phyloP scores from a whole-genome alignment of 140 eudicot species.

The Senecio squalidus region DNA sequence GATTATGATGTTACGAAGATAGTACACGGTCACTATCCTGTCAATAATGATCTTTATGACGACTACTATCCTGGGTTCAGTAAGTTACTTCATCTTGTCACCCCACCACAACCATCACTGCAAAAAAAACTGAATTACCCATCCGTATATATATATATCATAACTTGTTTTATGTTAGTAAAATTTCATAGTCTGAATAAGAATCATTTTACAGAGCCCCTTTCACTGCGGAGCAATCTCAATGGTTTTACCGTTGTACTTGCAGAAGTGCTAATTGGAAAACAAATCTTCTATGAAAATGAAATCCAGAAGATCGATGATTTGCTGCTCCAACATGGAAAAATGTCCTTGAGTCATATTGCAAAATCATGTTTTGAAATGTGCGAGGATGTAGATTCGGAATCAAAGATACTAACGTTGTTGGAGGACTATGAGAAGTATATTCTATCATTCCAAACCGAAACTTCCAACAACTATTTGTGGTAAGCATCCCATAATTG shows the following conservation, averaged over 20 bases:
- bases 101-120: neutral
- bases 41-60: neutral
- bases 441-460: too few relatives aligned
- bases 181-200: neutral
- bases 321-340: neutral
- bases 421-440: constrained; percentile 4
- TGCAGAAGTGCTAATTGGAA: constrained; percentile 14
- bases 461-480: neutral
- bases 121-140: neutral
- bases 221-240: constrained; percentile 3
- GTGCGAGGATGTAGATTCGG: constrained; percentile 17
- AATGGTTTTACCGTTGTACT: constrained; percentile 6
- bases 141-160: neutral
- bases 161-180: neutral
- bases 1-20: constrained; percentile 10
- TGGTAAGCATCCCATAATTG: neutral
- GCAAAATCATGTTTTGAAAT: constrained; percentile 5
- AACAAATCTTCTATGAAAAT: neutral
- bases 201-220: constrained; percentile 5
- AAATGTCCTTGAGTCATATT: neutral
- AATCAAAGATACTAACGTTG: neutral
- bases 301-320: neutral
- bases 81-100: constrained; percentile 3
- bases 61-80: constrained; percentile 6
- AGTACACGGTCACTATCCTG: neutral